Conservation (phyloP, 495 filamentous ascomycete species). For the Penicilliopsis zonata region DNA sequence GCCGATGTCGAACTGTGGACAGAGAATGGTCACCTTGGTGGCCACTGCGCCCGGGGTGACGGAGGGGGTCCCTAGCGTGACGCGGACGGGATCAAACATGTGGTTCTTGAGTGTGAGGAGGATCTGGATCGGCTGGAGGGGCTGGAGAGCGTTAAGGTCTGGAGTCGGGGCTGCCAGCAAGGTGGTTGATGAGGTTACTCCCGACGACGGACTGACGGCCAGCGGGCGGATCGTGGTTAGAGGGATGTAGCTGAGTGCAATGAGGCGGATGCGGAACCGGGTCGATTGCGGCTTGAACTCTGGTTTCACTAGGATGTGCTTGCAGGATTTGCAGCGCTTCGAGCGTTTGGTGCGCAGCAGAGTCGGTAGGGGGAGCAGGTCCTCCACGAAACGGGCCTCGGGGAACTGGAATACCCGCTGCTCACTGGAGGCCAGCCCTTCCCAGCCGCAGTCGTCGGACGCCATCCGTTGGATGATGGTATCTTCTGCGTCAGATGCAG, state of each 20-base stretch:
- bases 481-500: constrained; percentile 37
- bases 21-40: constrained; percentile 80
- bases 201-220: constrained; percentile 20
- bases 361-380: constrained; percentile 66
- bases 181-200: constrained; percentile 12
- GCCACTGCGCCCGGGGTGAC: constrained; percentile 66
- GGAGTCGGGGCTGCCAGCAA: constrained; percentile 9
- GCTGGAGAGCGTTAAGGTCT: constrained; percentile 41
- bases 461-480: constrained; percentile 29
- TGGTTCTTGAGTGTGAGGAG: constrained; percentile 86
- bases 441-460: constrained; percentile 38
- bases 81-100: constrained; percentile 76
- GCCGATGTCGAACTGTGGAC: constrained; percentile 88
- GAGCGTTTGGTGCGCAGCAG: constrained; percentile 83
- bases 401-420: constrained; percentile 41
- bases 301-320: constrained; percentile 92
- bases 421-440: constrained; percentile 35
- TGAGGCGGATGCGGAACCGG: constrained; percentile 77
- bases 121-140: constrained; percentile 64
- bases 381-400: constrained; percentile 41
- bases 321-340: constrained; percentile 83
- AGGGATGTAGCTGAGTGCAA: constrained; percentile 84
- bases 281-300: constrained; percentile 78
- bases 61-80: constrained; percentile 77
- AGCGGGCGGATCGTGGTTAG: constrained; percentile 59